Evolutionary conservation across 2,329 filamentous ascomycete species (phyloP), one percentile per base, ranked within the genome.

Genomic region (Trichoderma sp.): DNA sequence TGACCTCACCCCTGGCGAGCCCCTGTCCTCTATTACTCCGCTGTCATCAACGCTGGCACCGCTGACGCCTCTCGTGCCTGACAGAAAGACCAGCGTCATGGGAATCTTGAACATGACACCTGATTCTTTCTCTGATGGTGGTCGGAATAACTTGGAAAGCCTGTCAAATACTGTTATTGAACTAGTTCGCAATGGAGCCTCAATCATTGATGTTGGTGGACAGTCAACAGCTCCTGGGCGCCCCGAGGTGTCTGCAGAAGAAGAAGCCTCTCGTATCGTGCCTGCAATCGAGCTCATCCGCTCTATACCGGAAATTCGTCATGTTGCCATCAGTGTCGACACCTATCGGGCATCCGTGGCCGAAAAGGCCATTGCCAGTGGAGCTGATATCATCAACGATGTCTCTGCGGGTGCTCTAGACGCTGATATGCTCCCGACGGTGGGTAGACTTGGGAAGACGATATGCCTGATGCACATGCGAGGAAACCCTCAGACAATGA

Each of bases 71-170:
- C 85, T 91, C 35, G 85, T 86, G 38, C 85, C 88, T 7, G 86
- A 88, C 63, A 89, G 92, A 65, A 87, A 86, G 71, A 98, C 96
- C 0, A 91, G 91, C 63, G 85, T 98, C 79, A 99, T 99, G 97
- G 94, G 94, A 73, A 97, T 99, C 78, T 88, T 98, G 63, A 99
- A 99, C 84, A 86, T 97, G 71, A 98, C 97, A 0, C 96, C 96
- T 0, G 96, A 99, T 85, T 98, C 96, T 11, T 99, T 99, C 86
- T 98, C 96, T 1, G 95, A 98, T 81, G 96, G 95, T 71, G 95
- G 95, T 9, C 81, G 87, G 9, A 90, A 95, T 83, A 84, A 85
- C 60, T 81, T 86, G 29, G 81, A 84, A 14, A 87, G 90, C 77
- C 87, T 97, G 31, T 84, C 87, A 14, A 81, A 86, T 14, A 93